Evolutionary conservation across 306 rosid genomes (phyloP).

Genomic region (Glycine tomentella): DNA sequence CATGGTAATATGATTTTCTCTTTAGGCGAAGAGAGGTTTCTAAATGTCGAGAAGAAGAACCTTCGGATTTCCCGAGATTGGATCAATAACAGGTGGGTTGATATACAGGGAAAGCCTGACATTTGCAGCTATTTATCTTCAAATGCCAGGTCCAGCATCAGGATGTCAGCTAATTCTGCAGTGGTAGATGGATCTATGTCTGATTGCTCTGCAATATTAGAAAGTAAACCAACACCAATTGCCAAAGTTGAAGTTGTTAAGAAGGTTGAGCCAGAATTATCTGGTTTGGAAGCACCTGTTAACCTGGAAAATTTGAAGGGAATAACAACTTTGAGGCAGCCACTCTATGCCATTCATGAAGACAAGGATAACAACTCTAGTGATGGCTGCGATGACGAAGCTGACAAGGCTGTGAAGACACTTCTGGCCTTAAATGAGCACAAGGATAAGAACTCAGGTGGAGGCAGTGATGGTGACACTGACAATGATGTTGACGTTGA

Average conservation of each 20-base stretch:
- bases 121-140: constrained; percentile 57
- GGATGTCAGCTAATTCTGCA: constrained; percentile 43
- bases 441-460: constrained; percentile 37
- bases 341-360: constrained; percentile 51
- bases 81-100: constrained; percentile 72
- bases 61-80: constrained; percentile 74
- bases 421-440: constrained; percentile 40
- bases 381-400: constrained; percentile 34
- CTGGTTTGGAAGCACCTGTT: constrained; percentile 41
- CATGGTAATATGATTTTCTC: constrained; percentile 49
- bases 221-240: constrained; percentile 39
- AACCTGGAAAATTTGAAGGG: constrained; percentile 47
- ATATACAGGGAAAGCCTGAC: constrained; percentile 58
- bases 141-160: constrained; percentile 41
- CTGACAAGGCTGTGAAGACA: constrained; percentile 33
- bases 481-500: background rate
- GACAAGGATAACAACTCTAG: constrained; percentile 44
- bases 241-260: constrained; percentile 49
- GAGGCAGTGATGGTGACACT: constrained; percentile 21
- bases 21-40: constrained; percentile 68
- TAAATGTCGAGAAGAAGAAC: constrained; percentile 54
- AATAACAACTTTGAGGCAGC: constrained; percentile 39
- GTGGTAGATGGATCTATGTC: constrained; percentile 44
- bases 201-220: constrained; percentile 42
- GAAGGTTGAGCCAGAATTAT: constrained; percentile 49